Percentiles rank a stretch among this genome's conserved stretches.
These are phyloP conservation scores for Fusarium sp. DNA, from an alignment of 2,329 filamentous ascomycete genomes.

Conservation along the genomic window DNA sequence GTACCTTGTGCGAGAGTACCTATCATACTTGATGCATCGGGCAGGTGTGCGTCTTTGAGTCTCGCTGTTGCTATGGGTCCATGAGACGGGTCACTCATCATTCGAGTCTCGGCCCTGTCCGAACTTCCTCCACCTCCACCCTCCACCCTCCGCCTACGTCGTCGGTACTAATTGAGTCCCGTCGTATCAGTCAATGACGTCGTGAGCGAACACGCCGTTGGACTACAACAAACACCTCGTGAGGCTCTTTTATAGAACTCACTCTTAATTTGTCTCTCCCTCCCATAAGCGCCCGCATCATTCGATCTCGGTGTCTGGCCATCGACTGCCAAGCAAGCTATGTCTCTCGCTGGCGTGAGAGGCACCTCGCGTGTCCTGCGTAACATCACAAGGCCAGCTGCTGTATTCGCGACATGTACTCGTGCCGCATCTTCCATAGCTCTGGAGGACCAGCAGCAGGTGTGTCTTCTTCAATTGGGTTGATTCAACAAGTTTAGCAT, in stretches of 20 bases:
- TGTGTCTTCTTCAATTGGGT: conserved; percentile 45
- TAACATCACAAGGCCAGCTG: conserved; percentile 47
- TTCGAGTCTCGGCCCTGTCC: conserved; percentile 30
- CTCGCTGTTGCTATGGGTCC: background rate
- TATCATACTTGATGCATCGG: background rate
- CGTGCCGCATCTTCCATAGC: conserved; percentile 55
- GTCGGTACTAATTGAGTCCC: conserved; percentile 29
- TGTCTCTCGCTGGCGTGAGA: conserved; percentile 59
- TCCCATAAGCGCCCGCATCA: background rate
- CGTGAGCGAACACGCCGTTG: conserved; percentile 30
- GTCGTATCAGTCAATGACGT: conserved; percentile 39
- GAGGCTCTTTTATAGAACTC: conserved; percentile 10
- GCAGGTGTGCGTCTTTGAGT: background rate
- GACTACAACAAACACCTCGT: conserved; percentile 16
- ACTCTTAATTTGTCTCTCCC: background rate
- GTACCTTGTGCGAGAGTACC: background rate
- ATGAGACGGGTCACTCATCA: conserved; percentile 4
- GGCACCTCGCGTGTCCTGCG: conserved; percentile 58
- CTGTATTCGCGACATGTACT: conserved; percentile 36
- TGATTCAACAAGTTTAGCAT: background rate
- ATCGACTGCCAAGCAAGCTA: conserved; percentile 42
- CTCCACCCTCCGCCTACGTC: background rate
- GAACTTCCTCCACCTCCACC: conserved; percentile 33
- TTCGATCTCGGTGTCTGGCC: background rate
- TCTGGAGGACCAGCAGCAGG: conserved; percentile 67